Conservation (phyloP, 495 filamentous ascomycete species). For the Aspergillus carlsbadensis region DNA sequence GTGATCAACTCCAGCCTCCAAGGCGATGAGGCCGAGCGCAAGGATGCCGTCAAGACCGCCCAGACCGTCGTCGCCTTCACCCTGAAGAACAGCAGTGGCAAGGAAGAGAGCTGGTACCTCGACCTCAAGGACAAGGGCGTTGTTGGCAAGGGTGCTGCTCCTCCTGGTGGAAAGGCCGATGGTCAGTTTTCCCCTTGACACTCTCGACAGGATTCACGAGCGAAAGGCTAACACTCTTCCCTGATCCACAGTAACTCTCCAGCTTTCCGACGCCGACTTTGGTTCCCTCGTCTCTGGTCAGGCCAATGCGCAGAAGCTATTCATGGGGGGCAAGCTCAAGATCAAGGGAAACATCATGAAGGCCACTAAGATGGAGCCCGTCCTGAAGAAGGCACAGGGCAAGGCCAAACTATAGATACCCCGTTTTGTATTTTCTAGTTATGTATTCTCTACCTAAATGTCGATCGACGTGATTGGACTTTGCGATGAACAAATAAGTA, state of each 20-base stretch:
- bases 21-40: constrained; percentile 67
- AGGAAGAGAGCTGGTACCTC: constrained; percentile 86
- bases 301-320: constrained; percentile 90
- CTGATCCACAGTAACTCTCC: constrained; percentile 67
- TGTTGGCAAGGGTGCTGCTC: constrained; percentile 71
- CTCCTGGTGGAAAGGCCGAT: constrained; percentile 71
- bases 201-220: background rate
- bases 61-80: constrained; percentile 88
- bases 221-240: constrained; percentile 11
- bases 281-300: constrained; percentile 77
- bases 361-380: constrained; percentile 93
- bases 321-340: constrained; percentile 97
- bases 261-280: constrained; percentile 85
- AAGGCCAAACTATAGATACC: constrained; percentile 74
- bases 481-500: constrained; percentile 1
- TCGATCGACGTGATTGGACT: constrained; percentile 3
- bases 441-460: constrained; percentile 11
- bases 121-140: constrained; percentile 88
- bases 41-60: constrained; percentile 83
- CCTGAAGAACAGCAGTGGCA: constrained; percentile 79
- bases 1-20: constrained; percentile 74
- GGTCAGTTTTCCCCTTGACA: constrained; percentile 51
- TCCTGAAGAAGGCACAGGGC: constrained; percentile 84
- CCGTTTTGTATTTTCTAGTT: constrained; percentile 10
- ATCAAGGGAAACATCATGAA: constrained; percentile 98